Conservation (phyloP, 2,329 filamentous ascomycete genomes). For the Colletotrichum tanaceti region DNA sequence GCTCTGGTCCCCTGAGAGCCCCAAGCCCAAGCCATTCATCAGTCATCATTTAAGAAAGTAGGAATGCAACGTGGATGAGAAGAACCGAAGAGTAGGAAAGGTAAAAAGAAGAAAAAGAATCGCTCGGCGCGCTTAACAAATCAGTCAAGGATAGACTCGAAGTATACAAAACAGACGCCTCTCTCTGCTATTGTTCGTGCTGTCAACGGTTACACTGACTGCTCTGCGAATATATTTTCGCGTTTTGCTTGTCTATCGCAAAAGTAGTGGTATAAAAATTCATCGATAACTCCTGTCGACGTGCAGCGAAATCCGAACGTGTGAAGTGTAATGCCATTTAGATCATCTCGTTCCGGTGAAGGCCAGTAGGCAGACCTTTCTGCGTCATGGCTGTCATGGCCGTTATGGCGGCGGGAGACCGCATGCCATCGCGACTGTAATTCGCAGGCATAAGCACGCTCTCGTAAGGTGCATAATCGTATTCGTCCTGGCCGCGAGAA, state of each 20-base stretch:
- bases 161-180: constrained; percentile 36
- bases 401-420: constrained; percentile 47
- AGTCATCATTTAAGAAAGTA: constrained; percentile 36
- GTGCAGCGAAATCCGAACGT: constrained; percentile 50
- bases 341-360: constrained; percentile 68
- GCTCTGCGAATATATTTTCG: constrained; percentile 4
- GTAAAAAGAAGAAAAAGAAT: constrained; percentile 22
- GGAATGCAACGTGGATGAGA: constrained; percentile 3
- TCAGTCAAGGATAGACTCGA: constrained; percentile 40
- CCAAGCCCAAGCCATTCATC: constrained; percentile 33
- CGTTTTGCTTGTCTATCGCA: constrained; percentile 8
- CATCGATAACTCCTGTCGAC: constrained; percentile 52
- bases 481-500: constrained; percentile 53
- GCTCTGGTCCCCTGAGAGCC: constrained; percentile 16
- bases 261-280: constrained; percentile 41
- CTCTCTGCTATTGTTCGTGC: constrained; percentile 14
- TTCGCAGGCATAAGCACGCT: constrained; percentile 54
- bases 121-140: constrained; percentile 36
- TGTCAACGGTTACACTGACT: constrained; percentile 5
- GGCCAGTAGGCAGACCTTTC: constrained; percentile 60
- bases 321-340: constrained; percentile 48
- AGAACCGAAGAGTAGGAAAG: constrained; percentile 3
- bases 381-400: constrained; percentile 41
- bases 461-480: constrained; percentile 55
- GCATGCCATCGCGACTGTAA: constrained; percentile 52